Percentiles rank a stretch among this genome's conserved stretches.
phyloP scores from a whole-genome alignment of 2,329 filamentous ascomycete genomes.

The Myotisia sp. region DNA sequence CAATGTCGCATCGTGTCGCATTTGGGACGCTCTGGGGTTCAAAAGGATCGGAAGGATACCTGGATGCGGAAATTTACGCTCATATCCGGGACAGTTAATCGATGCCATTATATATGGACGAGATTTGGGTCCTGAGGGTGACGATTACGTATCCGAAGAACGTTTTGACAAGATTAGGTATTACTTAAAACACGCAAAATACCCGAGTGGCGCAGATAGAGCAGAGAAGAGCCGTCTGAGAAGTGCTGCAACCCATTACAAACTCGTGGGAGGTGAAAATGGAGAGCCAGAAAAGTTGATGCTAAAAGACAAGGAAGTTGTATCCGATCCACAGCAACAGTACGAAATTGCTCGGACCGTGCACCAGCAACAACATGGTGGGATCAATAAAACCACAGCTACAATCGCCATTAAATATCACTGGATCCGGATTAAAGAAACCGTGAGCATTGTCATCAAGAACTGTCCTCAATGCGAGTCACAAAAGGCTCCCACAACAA shows the following conservation, averaged over 20 bases:
- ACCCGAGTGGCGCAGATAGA: slow-evolving; percentile 81
- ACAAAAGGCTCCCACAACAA: slow-evolving; percentile 39
- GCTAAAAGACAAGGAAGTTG: slow-evolving; percentile 95
- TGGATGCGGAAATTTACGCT: slow-evolving; percentile 54
- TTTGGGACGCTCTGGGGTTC: slow-evolving; percentile 86
- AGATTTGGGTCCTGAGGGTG: slow-evolving; percentile 48
- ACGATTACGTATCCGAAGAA: slow-evolving; percentile 82
- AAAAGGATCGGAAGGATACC: slow-evolving; percentile 79
- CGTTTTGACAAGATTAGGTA: slow-evolving; percentile 98
- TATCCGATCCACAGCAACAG: slow-evolving; percentile 76
- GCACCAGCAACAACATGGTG: slow-evolving; percentile 65
- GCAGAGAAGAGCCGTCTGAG: slow-evolving; percentile 90
- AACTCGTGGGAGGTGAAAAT: slow-evolving; percentile 45
- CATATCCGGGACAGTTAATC: slow-evolving; percentile 52
- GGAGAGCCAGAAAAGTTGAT: slow-evolving; percentile 59
- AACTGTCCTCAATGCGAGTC: slow-evolving; percentile 78
- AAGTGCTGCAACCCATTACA: slow-evolving; percentile 90
- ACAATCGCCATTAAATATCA: slow-evolving; percentile 88
- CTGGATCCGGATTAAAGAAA: slow-evolving; percentile 97
- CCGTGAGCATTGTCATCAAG: slow-evolving; percentile 83
- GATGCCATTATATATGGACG: slow-evolving; percentile 68
- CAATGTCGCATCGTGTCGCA: slow-evolving; percentile 75
- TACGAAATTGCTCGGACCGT: slow-evolving; percentile 73
- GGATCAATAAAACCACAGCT: slow-evolving; percentile 96
- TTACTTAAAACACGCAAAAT: slow-evolving; percentile 88